Percentiles rank a stretch among this genome's conserved stretches.
Evolutionary conservation across 306 rosid genomes (phyloP).

Genomic region (Glycine latifolia): DNA sequence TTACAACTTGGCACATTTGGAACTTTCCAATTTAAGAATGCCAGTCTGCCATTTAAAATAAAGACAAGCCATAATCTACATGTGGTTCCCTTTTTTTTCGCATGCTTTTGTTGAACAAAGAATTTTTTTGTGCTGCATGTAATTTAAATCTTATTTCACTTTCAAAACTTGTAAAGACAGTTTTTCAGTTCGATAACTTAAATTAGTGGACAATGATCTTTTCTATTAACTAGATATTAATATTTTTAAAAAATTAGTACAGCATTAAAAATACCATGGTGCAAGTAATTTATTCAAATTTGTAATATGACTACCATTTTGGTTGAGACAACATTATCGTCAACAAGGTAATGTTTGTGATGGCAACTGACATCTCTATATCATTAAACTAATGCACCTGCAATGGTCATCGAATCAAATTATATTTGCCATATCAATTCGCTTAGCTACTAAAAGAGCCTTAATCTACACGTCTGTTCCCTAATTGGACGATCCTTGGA

Average conservation of each 20-base stretch:
- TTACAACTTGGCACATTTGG: not conserved
- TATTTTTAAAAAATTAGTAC: no score
- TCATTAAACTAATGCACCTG: not conserved
- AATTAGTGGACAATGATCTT: no score
- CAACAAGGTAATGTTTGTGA: not conserved
- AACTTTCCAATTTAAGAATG: not conserved
- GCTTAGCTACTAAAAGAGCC: slow-evolving; percentile 12
- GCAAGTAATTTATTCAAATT: no score
- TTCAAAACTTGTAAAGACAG: no score
- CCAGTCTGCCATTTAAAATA: not conserved
- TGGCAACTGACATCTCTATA: slow-evolving; percentile 16
- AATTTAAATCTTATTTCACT: not conserved
- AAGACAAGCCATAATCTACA: slow-evolving; percentile 14
- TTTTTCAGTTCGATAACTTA: not conserved
- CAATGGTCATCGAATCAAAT: not conserved
- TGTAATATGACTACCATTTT: no score
- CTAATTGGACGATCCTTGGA: not conserved
- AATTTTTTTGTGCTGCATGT: not conserved
- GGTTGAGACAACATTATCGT: no score
- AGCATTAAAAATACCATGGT: no score
- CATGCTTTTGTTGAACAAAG: not conserved
- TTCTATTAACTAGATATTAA: no score
- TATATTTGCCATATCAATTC: slow-evolving; percentile 2
- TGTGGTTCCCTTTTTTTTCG: not conserved
- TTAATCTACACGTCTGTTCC: slow-evolving; percentile 31